phyloP scores from a whole-genome alignment of 768 basidiomycete species.

The Kwoniella bestiolae region DNA sequence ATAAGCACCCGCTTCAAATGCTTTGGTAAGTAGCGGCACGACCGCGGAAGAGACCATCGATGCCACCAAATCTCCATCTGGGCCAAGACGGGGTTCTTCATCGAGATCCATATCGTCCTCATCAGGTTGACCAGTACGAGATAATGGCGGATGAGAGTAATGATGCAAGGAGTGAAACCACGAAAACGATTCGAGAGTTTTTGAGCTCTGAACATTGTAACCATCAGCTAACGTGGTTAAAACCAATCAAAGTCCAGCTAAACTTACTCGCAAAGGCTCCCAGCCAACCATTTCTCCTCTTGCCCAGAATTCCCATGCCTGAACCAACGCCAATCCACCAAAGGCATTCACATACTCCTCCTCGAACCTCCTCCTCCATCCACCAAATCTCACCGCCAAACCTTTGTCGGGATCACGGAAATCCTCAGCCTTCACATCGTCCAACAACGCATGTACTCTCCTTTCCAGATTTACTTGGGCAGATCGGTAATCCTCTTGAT shows the following conservation, averaged over 20 bases:
- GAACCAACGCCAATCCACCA: slow-evolving; percentile 82
- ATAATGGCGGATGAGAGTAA: slow-evolving; percentile 62
- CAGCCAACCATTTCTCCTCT: slow-evolving; percentile 82
- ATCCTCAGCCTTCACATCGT: slow-evolving; percentile 81
- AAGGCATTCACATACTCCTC: slow-evolving; percentile 88
- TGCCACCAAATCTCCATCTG: slow-evolving; percentile 84
- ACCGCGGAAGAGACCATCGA: slow-evolving; percentile 85
- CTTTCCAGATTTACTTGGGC: slow-evolving; percentile 66
- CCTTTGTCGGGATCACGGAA: slow-evolving; percentile 80
- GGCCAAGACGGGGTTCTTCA: slow-evolving; percentile 69
- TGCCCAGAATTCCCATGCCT: slow-evolving; percentile 95
- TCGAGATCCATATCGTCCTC: slow-evolving; percentile 56
- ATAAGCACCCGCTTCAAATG: slow-evolving; percentile 77
- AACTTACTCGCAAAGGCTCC: slow-evolving; percentile 78
- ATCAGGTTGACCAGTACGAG: slow-evolving; percentile 36
- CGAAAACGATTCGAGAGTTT: slow-evolving; percentile 70
- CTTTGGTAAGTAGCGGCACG: slow-evolving; percentile 72
- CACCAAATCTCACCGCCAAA: slow-evolving; percentile 66
- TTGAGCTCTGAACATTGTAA: slow-evolving; percentile 4
- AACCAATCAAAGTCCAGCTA: neutral
- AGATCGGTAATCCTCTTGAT: slow-evolving; percentile 69
- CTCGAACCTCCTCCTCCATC: slow-evolving; percentile 75
- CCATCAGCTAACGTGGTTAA: neutral
- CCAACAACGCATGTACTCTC: slow-evolving; percentile 67
- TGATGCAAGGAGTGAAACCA: slow-evolving; percentile 81